A percentile compares a stretch with the other conserved stretches of the same genome.
These are phyloP conservation scores for Udeniomyces megalosporus DNA, from an alignment of 768 basidiomycete genomes.

Conservation along the genomic window DNA sequence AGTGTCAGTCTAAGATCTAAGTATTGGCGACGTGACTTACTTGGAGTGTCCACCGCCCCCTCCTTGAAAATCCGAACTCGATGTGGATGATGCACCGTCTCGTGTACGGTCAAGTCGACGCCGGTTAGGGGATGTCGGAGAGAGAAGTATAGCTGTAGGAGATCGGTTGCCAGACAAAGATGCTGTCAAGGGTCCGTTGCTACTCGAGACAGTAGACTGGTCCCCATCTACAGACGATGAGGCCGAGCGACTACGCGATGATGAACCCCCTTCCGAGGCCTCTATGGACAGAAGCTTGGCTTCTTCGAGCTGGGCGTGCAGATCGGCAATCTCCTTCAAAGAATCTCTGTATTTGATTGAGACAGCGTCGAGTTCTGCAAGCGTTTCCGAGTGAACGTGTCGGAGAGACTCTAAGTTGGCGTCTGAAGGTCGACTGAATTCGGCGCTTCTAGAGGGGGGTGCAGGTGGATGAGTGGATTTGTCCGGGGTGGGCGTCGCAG, in stretches of 20 bases:
- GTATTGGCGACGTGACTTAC: neutral
- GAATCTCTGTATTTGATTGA: constrained; percentile 38
- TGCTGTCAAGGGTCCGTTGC: neutral
- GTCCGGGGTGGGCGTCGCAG: neutral
- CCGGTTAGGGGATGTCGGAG: neutral
- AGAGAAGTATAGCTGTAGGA: neutral
- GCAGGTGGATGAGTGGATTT: too few relatives aligned
- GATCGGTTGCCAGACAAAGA: neutral
- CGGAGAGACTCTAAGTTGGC: neutral
- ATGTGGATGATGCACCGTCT: neutral
- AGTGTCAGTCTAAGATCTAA: too few relatives aligned
- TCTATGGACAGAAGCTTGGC: constrained; percentile 34
- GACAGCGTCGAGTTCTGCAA: constrained; percentile 20
- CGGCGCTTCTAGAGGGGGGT: neutral
- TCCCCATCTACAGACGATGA: too few relatives aligned
- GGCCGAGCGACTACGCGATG: too few relatives aligned
- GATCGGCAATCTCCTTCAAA: constrained; percentile 77
- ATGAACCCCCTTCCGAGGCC: too few relatives aligned
- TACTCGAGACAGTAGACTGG: too few relatives aligned
- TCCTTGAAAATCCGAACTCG: constrained; percentile 2
- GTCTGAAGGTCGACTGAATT: too few relatives aligned
- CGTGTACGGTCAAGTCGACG: too few relatives aligned
- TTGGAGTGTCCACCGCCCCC: constrained; percentile 15
- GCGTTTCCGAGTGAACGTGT: constrained; percentile 16
- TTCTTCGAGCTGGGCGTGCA: constrained; percentile 80